Evolutionary conservation across 1,139 yeast genomes (phyloP), one percentile per base, ranked within the genome.

Genomic region (Debaryomyces nepalensis): DNA sequence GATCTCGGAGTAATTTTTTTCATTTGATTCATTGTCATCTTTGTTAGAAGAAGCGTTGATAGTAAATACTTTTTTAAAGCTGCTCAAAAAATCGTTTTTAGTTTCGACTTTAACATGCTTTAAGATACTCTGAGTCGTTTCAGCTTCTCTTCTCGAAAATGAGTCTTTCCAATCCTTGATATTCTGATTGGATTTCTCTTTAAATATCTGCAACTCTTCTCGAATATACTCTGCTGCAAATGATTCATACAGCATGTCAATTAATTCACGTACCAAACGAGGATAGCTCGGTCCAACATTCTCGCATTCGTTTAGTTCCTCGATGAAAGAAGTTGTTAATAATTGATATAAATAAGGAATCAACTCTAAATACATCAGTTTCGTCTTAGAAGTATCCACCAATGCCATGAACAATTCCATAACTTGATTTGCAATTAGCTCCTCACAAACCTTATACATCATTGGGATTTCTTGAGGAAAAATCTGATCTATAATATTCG

Each of bases 1-100:
- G 32, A 71, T 62, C 42, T 69, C 73, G 0, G 76, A 66, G 42
- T 61, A 68, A 26, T 60, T 63, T 32, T 61, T 59, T 11, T 53
- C 49, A 2, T 52, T 54, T 1, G 50, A 53, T 2, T 49, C 52
- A 5, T 44, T 52, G 12, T 51, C 53, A 5, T 42, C 35, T 11
- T 47, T 47, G 3, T 47, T 42, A 4, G 54, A 42, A 3, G 60
- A 40, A 12, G 57, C 49, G 49, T 69, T 72, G 33, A 79, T 73
- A 8, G 77, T 69, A 44, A 78, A 68, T 57, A 84, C 83, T 51
- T 81, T 84, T 21, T 81, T 78, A 59, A 85, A 85, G 53, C 83
- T 78, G 27, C 82, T 66, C 42, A 82, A 64, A 45, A 73, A 72
- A 49, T 73, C 79, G 48, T 64, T 70, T 40, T 73, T 73, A 1